Evolutionary conservation across 805 yeast species (phyloP), one percentile per base, ranked within the genome.

Genomic region (Phaffomyces thermotolerans): DNA sequence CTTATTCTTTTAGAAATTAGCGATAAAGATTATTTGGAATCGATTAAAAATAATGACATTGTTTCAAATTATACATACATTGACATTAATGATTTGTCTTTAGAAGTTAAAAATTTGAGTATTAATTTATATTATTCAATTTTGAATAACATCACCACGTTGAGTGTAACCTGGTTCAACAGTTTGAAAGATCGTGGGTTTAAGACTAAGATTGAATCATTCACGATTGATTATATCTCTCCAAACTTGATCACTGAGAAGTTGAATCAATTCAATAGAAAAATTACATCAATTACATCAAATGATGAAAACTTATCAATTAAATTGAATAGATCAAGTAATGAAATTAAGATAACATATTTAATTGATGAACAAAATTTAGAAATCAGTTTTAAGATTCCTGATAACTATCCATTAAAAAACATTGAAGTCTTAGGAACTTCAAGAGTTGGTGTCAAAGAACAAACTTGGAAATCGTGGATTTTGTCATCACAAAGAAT

Each of bases 401-500:
- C 98, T 0, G 56, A 68, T 0, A 73, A 78, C 34, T 93, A 79
- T 53, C 99, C 99, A 9, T 72, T 91, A 35, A 75, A 79, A 2
- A 81, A 77, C 50, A 81, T 93, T 9, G 67, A 69, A 8, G 89
- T 93, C 1, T 78, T 76, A 37, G 97, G 96, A 4, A 77, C 88
- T 0, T 71, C 78, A 39, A 71, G 95, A 48, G 73, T 88, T 30
- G 98, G 98, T 18, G 95, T 91, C 14, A 85, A 84, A 50, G 98
- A 91, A 53, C 79, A 78, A 48, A 89, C 86, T 63, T 90, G 96
- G 95, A 83, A 87, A 53, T 88, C 95, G 2, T 93, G 98, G 98
- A 66, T 91, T 17, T 69, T 91, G 60, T 90, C 96, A 5, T 87
- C 95, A 4, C 96, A 89, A 58, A 75, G 89, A 45, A 80, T 87